phyloP scores from a whole-genome alignment of 2,329 filamentous ascomycete species.

The Bipolaris cookei region DNA sequence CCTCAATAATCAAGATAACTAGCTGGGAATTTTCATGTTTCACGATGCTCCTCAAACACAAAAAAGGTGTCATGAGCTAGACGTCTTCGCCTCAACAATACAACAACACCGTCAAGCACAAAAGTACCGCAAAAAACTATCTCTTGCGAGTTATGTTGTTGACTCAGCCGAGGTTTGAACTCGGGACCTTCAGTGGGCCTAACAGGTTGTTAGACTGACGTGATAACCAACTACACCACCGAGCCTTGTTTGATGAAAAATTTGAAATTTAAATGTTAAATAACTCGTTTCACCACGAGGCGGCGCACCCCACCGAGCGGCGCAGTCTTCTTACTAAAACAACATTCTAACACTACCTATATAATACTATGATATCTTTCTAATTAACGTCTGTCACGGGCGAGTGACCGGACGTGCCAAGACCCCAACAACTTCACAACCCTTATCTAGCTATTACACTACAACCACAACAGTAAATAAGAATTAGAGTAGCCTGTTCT shows the following conservation, averaged over 20 bases:
- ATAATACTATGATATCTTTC: not conserved
- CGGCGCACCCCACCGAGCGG: too few species aligned
- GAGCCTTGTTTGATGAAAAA: slow-evolving; percentile 24
- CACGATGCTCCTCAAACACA: not conserved
- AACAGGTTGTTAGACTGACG: slow-evolving; percentile 53
- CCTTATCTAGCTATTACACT: too few species aligned
- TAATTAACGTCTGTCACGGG: too few species aligned
- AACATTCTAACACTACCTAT: too few species aligned
- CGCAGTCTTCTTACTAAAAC: too few species aligned
- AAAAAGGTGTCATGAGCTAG: not conserved
- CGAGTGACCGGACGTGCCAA: too few species aligned
- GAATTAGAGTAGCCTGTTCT: too few species aligned
- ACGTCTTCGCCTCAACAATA: not conserved
- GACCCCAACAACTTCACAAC: too few species aligned
- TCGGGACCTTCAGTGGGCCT: slow-evolving; percentile 22
- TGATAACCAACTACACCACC: slow-evolving; percentile 57
- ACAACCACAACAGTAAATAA: too few species aligned
- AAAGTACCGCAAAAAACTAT: not conserved
- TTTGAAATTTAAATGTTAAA: not conserved
- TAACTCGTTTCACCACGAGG: too few species aligned
- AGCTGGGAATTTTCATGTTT: not conserved
- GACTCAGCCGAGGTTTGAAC: slow-evolving; percentile 22
- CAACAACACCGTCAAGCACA: not conserved
- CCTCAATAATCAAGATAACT: too few species aligned
- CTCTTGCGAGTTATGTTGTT: not conserved